Evolutionary conservation across 176 grass and related monocot genomes (phyloP).

Genomic region (Melocanna baccifera): DNA sequence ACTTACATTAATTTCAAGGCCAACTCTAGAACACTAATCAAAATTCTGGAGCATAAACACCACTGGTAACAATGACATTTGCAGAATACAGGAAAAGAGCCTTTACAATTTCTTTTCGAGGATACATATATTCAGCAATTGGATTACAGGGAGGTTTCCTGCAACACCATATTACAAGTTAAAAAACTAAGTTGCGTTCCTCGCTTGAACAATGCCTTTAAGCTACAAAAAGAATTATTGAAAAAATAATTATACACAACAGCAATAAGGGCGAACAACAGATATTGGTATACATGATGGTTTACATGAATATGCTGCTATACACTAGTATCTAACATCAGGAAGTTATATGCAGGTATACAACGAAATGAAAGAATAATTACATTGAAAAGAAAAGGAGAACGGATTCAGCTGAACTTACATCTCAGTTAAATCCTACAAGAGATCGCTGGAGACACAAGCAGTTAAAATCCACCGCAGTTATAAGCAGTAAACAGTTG

Average conservation of each 20-base stretch:
- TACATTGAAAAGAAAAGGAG: conserved; percentile 25
- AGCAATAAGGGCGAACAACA: not conserved
- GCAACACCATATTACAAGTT: conserved; percentile 18
- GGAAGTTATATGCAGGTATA: conserved; percentile 25
- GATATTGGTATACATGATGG: conserved; percentile 15
- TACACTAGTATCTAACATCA: conserved; percentile 5
- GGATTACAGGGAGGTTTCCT: conserved; percentile 32
- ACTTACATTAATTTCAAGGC: conserved; percentile 11
- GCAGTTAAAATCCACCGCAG: conserved; percentile 33
- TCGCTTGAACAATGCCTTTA: conserved; percentile 19
- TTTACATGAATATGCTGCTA: conserved; percentile 31
- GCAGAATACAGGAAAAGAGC: not conserved
- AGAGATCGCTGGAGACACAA: conserved; percentile 38
- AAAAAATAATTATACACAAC: conserved; percentile 14
- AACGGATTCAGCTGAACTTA: conserved; percentile 49
- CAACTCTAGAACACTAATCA: not conserved
- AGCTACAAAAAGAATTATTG: conserved; percentile 25
- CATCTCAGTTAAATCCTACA: conserved; percentile 54
- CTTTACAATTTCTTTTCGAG: conserved; percentile 25
- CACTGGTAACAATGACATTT: not conserved
- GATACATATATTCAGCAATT: conserved; percentile 27
- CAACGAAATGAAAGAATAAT: conserved; percentile 9
- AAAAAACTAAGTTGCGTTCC: conserved; percentile 40
- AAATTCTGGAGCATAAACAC: not conserved
- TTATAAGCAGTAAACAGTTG: conserved; percentile 47